Percentiles rank a stretch among this genome's conserved stretches.
Conservation (phyloP, 768 basidiomycete species). For the Dendrothele bispora region DNA sequence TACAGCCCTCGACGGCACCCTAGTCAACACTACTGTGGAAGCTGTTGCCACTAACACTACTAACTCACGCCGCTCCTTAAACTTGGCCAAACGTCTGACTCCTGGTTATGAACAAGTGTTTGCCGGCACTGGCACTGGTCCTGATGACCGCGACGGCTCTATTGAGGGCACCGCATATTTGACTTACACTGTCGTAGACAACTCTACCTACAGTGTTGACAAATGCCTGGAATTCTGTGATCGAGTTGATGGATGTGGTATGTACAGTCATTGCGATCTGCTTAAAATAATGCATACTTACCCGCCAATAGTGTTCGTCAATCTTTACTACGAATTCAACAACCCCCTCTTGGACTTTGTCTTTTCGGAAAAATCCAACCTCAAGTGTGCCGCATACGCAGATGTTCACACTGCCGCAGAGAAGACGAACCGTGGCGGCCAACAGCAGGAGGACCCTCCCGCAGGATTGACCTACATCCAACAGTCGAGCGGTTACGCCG, state of each 20-base stretch:
- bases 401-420: constrained; percentile 17
- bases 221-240: constrained; percentile 18
- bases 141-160: constrained; percentile 13
- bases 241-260: constrained; percentile 16
- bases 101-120: constrained; percentile 18
- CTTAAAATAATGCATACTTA: not conserved
- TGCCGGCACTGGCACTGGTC: constrained; percentile 12
- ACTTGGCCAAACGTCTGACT: not conserved
- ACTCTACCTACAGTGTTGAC: constrained; percentile 13
- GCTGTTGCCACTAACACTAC: too few species aligned
- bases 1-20: constrained; percentile 19
- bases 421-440: constrained; percentile 15
- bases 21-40: constrained; percentile 4
- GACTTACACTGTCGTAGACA: constrained; percentile 17
- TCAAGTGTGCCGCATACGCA: constrained; percentile 20
- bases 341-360: constrained; percentile 18
- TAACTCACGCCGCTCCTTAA: not conserved
- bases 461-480: constrained; percentile 10
- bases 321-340: constrained; percentile 18
- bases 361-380: constrained; percentile 17
- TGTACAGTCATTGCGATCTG: not conserved
- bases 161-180: constrained; percentile 18
- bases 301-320: constrained; percentile 14
- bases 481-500: constrained; percentile 17
- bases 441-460: constrained; percentile 5